Conservation (phyloP, 108 stramenopile genomes). For the Mayamaea pseudoterrestris region DNA sequence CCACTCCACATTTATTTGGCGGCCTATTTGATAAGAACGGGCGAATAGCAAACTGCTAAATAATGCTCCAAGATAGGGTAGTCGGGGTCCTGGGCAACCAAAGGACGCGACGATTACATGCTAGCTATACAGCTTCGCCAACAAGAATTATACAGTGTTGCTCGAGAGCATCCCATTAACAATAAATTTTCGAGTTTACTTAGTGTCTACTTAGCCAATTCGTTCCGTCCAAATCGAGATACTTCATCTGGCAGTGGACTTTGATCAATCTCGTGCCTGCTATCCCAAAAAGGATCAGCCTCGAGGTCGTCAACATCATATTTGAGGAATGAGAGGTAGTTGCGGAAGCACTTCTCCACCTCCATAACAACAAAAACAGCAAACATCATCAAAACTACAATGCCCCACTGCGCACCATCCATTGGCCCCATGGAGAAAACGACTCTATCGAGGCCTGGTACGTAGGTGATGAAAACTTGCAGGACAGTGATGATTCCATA, state of each 20-base stretch:
- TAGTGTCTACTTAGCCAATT: not conserved
- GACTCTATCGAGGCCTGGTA: conserved; percentile 57
- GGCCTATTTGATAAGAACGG: no score
- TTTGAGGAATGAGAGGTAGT: conserved; percentile 41
- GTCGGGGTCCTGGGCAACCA: no score
- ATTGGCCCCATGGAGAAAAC: conserved; percentile 61
- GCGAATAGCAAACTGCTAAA: no score
- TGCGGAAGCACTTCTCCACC: conserved; percentile 66
- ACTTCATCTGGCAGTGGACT: conserved; percentile 2
- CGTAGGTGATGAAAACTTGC: conserved; percentile 63
- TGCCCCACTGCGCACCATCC: conserved; percentile 58
- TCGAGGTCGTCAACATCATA: conserved; percentile 64
- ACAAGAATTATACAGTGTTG: no score
- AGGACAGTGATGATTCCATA: conserved; percentile 31
- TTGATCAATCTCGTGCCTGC: not conserved
- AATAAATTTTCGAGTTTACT: no score
- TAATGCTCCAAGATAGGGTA: no score
- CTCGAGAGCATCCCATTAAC: no score
- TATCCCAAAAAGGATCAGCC: conserved; percentile 8
- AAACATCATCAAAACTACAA: conserved; percentile 34
- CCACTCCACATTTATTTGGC: no score
- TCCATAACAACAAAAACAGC: conserved; percentile 65
- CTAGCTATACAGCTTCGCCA: no score
- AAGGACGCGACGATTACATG: no score
- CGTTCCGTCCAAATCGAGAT: not conserved